Evolutionary conservation across 805 yeast species (phyloP).

Genomic region (Ogataea siamensis): DNA sequence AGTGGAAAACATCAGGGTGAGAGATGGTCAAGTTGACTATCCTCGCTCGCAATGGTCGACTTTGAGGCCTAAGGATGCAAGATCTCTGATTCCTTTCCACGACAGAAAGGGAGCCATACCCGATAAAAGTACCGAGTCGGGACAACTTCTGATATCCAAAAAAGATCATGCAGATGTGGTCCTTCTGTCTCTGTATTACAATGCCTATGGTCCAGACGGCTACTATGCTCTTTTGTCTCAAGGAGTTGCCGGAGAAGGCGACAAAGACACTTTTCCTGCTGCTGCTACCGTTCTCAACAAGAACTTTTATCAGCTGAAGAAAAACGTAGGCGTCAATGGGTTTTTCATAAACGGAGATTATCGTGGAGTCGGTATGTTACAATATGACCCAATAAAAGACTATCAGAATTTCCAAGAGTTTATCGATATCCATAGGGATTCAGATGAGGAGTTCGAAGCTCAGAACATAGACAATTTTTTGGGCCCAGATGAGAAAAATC

Average conservation of each 20-base stretch:
- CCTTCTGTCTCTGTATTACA: conserved; percentile 56
- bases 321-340: conserved; percentile 51
- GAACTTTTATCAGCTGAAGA: conserved; percentile 54
- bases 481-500: conserved; percentile 18
- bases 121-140: conserved; percentile 62
- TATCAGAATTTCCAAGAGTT: conserved; percentile 22
- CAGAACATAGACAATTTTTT: conserved; percentile 18
- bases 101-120: conserved; percentile 61
- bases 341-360: conserved; percentile 30
- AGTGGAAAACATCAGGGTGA: conserved; percentile 36
- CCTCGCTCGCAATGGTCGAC: conserved; percentile 21
- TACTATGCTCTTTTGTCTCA: conserved; percentile 57
- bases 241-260: conserved; percentile 75
- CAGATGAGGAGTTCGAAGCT: conserved; percentile 20
- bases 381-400: conserved; percentile 45
- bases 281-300: conserved; percentile 54
- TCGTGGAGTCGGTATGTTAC: conserved; percentile 50
- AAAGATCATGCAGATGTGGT: conserved; percentile 52
- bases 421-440: conserved; percentile 17
- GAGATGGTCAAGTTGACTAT: conserved; percentile 32
- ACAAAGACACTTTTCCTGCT: conserved; percentile 73
- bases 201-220: conserved; percentile 57
- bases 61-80: conserved; percentile 19
- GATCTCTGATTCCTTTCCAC: conserved; percentile 45
- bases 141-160: conserved; percentile 60